phyloP scores from a whole-genome alignment of 352 stramenopile genomes.

The Phytophthora rubi region DNA sequence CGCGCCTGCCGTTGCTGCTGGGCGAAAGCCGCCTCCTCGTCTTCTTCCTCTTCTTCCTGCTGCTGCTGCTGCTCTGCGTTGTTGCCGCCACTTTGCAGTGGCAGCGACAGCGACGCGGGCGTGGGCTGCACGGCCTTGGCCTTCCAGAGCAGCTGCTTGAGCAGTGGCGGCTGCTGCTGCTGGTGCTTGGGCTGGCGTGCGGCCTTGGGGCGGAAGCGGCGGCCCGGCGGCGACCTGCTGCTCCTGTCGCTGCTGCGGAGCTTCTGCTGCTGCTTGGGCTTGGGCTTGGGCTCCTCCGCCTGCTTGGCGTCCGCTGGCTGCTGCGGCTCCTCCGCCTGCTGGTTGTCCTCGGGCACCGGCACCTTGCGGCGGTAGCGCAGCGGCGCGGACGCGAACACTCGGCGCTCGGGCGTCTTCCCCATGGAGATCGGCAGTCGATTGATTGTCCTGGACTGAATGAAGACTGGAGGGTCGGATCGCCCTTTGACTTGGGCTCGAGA shows the following conservation, averaged over 20 bases:
- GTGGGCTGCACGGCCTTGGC: constrained; percentile 44
- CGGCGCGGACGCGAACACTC: constrained; percentile 26
- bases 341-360: constrained; percentile 33
- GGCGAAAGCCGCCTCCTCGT: constrained; percentile 54
- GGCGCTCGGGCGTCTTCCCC: constrained; percentile 60
- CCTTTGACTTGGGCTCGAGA: constrained; percentile 5
- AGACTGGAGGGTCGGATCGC: constrained; percentile 26
- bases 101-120: neutral
- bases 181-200: neutral
- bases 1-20: constrained; percentile 42
- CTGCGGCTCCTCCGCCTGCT: constrained; percentile 36
- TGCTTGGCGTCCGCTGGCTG: neutral
- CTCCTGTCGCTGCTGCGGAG: neutral
- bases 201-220: constrained; percentile 17
- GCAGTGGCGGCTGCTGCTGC: constrained; percentile 27
- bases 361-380: constrained; percentile 68
- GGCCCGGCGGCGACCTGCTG: constrained; percentile 13
- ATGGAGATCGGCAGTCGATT: constrained; percentile 26
- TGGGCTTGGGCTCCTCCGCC: neutral
- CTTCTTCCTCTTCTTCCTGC: constrained; percentile 8
- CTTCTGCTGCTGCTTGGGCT: constrained; percentile 7
- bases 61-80: constrained; percentile 8
- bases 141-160: constrained; percentile 77
- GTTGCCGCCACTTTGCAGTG: no score
- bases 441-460: no score